phyloP scores from a whole-genome alignment of 305 asterid genomes.

The Coffea humblotiana region DNA sequence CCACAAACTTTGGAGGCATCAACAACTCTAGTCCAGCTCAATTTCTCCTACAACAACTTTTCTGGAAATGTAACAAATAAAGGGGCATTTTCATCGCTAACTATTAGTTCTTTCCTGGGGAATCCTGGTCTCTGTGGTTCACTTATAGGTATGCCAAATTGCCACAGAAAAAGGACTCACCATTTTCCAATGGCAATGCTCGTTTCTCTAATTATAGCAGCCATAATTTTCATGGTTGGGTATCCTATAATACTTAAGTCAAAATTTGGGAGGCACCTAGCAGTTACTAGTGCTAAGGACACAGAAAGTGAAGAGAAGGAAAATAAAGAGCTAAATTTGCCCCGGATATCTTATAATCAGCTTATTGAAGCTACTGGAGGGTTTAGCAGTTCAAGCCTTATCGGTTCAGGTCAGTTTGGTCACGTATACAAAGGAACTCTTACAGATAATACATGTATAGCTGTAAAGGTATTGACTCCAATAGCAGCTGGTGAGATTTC shows the following conservation, averaged over 20 bases:
- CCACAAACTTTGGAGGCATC: conserved; percentile 53
- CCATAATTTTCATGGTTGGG: conserved; percentile 58
- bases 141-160: conserved; percentile 41
- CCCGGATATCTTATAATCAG: conserved; percentile 55
- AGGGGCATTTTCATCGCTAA: conserved; percentile 54
- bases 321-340: conserved; percentile 51
- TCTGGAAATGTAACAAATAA: conserved; percentile 43
- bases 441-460: conserved; percentile 51
- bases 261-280: conserved; percentile 36
- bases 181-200: conserved; percentile 61
- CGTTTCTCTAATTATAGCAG: conserved; percentile 53
- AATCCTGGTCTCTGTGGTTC: conserved; percentile 61
- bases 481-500: conserved; percentile 37
- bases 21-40: conserved; percentile 44
- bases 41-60: conserved; percentile 66
- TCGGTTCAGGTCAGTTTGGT: conserved; percentile 74
- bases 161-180: conserved; percentile 38
- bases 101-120: conserved; percentile 53
- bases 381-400: conserved; percentile 47
- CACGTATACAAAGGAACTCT: conserved; percentile 78
- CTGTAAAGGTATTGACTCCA: conserved; percentile 49
- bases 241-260: conserved; percentile 48
- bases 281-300: conserved; percentile 27
- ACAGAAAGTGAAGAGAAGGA: conserved; percentile 37
- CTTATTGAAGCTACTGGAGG: conserved; percentile 78